A percentile compares a stretch with the other conserved stretches of the same genome.
These are phyloP conservation scores for Lathyrus sativus DNA, from an alignment of 306 rosid species.

Conservation along the genomic window DNA sequence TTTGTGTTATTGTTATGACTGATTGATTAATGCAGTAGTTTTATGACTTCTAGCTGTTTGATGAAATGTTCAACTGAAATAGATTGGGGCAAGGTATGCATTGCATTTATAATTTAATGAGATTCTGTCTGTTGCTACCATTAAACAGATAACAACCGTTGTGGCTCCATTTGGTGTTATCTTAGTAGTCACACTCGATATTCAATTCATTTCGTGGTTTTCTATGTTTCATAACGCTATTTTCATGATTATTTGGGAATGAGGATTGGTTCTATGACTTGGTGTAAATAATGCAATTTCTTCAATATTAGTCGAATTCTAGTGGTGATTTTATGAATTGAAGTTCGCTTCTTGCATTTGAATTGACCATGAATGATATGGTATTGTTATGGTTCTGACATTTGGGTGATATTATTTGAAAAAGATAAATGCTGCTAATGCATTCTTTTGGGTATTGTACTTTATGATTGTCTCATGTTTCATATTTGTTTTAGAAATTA, in stretches of 20 bases:
- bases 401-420: not conserved
- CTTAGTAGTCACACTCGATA: slow-evolving; percentile 75
- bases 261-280: not conserved
- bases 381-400: not conserved
- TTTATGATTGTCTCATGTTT: not conserved
- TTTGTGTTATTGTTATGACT: too few relatives aligned
- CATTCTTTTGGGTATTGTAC: not conserved
- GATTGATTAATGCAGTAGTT: too few relatives aligned
- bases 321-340: not conserved
- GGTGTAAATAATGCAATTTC: not conserved
- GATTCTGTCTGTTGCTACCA: slow-evolving; percentile 52
- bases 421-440: not conserved
- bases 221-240: not conserved
- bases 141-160: slow-evolving; percentile 62
- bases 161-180: slow-evolving; percentile 67
- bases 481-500: slow-evolving; percentile 3
- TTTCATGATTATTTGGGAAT: not conserved
- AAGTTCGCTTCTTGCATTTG: slow-evolving; percentile 17
- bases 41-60: too few relatives aligned
- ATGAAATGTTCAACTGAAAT: too few relatives aligned
- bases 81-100: too few relatives aligned
- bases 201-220: slow-evolving; percentile 19
- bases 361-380: not conserved
- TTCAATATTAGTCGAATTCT: not conserved
- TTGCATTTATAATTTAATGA: too few relatives aligned